These are phyloP conservation scores for Serendipita sp. DNA, from an alignment of 768 basidiomycete species.

Conservation along the genomic window DNA sequence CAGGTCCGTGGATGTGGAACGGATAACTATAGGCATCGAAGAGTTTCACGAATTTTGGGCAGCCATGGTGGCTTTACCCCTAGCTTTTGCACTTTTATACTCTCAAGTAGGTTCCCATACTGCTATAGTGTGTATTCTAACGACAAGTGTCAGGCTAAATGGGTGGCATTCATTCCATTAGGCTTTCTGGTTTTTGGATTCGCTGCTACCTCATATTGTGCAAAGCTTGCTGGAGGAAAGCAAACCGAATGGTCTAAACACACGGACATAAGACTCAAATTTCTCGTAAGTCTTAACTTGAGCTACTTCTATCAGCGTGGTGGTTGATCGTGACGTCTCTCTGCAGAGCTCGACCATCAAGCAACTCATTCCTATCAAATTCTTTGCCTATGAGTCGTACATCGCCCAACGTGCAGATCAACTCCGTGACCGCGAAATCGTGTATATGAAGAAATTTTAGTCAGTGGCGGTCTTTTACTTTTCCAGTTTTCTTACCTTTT, in stretches of 20 bases:
- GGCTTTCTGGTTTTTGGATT: background rate
- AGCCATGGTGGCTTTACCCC: background rate
- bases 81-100: slow-evolving; percentile 8
- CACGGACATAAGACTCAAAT: slow-evolving; percentile 7
- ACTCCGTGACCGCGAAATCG: background rate
- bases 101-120: background rate
- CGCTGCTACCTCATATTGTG: background rate
- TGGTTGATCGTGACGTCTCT: background rate
- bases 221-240: background rate
- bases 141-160: background rate
- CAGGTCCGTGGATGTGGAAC: slow-evolving; percentile 8
- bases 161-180: slow-evolving; percentile 6
- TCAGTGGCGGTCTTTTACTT: background rate
- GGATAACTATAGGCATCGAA: slow-evolving; percentile 4
- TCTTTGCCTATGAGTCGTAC: slow-evolving; percentile 3
- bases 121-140: too few relatives aligned
- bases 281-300: background rate
- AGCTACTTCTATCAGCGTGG: background rate
- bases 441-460: background rate
- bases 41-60: slow-evolving; percentile 7
- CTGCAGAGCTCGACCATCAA: background rate
- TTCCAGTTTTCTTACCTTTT: background rate
- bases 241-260: slow-evolving; percentile 6
- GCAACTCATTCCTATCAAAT: background rate
- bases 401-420: background rate